Conservation (phyloP, 495 filamentous ascomycete genomes). For the Pyrenula aspistea region DNA sequence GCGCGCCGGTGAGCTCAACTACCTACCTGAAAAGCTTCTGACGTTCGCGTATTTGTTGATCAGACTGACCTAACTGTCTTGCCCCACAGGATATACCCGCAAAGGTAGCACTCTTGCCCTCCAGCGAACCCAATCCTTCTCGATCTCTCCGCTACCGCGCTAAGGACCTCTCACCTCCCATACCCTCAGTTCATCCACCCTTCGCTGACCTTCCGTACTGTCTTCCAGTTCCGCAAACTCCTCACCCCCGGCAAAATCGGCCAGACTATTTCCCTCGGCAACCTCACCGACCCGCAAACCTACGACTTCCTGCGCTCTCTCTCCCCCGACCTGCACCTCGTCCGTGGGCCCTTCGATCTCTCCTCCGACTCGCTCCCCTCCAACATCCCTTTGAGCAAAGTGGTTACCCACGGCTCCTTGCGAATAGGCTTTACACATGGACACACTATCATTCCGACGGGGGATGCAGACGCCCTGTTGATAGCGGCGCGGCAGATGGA, state of each 20-base stretch:
- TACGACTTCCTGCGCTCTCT: slow-evolving; percentile 90
- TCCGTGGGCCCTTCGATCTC: slow-evolving; percentile 87
- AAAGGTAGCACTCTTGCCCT: too few relatives aligned
- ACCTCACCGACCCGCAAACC: slow-evolving; percentile 87
- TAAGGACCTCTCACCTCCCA: slow-evolving; percentile 1
- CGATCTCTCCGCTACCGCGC: not conserved
- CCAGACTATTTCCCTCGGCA: slow-evolving; percentile 93
- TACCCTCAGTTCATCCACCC: slow-evolving; percentile 1
- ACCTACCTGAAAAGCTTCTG: slow-evolving; percentile 3
- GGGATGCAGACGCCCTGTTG: slow-evolving; percentile 80
- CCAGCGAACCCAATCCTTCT: slow-evolving; percentile 6
- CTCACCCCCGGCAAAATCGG: slow-evolving; percentile 95
- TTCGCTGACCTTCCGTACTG: too few relatives aligned
- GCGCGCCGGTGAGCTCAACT: slow-evolving; percentile 55
- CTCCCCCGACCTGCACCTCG: slow-evolving; percentile 89
- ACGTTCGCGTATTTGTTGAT: slow-evolving; percentile 1
- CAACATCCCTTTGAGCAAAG: slow-evolving; percentile 80
- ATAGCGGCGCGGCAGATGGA: slow-evolving; percentile 93
- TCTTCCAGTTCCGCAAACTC: slow-evolving; percentile 91
- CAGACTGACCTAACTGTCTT: slow-evolving; percentile 12
- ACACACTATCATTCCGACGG: slow-evolving; percentile 83
- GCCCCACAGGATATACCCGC: slow-evolving; percentile 65
- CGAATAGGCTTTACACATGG: slow-evolving; percentile 96
- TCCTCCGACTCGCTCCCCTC: not conserved
- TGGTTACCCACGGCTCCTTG: slow-evolving; percentile 85